Base-by-base conservation (phyloP, 345 rosid species). In the Arabidopsis suecica region DNA sequence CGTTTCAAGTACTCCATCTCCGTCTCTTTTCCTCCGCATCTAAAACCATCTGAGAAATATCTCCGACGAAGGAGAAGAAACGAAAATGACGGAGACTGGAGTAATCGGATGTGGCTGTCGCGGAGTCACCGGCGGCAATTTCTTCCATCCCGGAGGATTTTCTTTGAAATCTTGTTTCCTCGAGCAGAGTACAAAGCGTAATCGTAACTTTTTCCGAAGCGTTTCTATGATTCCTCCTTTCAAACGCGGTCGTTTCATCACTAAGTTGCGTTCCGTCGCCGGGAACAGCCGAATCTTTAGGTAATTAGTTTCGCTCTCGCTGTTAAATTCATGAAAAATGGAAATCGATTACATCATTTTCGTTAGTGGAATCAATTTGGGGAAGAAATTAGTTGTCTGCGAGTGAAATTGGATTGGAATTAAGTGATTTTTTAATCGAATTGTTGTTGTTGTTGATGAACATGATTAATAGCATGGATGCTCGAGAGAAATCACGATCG, bases 401-500 rank as follows among this genome's bases (percentile, higher is more conserved):
- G 25, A 37, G 4, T 12, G 2, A 59, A 41, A 59, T 50, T 16
- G 33, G n/a, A 37, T 18, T n/a, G 61, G 16, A 28, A 2, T 22
- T 68, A 41, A 50, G 61, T 37, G 37, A 67, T 41, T 23, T 33
- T 50, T 9, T 69, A 16, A 16, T 16, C 18, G 18, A 16, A 16
- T 16, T 16, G 45, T 13, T 11, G 11, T 49, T n/a, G 61, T 54
- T 30, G 68, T 42, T 40, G 50, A 48, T 60, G 75, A 72, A 57
- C 62, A 36, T 73, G 34, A 69, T 65, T 73, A 78, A 47, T 73
- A 85, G 91, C 76, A 85, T 87, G 91, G 89, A 87, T 76, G 85
- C 87, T 58, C 69, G 87, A 63, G 89, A 87, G 75, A 84, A 81
- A 74, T 84, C 87, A 69, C 67, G 83, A 75, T 79, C 87, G 3